These are phyloP conservation scores for Salix exigua DNA, from an alignment of 345 rosid species.

Conservation along the genomic window DNA sequence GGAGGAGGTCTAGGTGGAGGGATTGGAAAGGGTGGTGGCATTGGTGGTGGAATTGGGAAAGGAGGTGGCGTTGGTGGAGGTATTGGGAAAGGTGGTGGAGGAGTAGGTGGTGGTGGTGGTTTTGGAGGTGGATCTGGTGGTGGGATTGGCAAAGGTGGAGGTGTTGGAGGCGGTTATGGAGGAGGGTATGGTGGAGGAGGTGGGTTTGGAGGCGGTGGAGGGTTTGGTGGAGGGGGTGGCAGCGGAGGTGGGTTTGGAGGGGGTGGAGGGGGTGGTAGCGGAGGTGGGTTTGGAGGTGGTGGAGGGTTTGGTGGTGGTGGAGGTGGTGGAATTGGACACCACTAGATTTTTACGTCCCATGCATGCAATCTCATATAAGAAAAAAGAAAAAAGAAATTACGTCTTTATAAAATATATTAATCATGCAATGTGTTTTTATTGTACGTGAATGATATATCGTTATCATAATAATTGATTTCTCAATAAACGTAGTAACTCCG, in stretches of 20 bases:
- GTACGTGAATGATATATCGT: background rate
- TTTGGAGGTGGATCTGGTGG: slow-evolving; percentile 9
- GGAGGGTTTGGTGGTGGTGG: background rate
- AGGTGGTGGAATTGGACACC: slow-evolving; percentile 33
- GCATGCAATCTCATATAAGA: background rate
- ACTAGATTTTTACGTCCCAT: slow-evolving; percentile 17
- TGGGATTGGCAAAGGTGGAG: slow-evolving; percentile 6
- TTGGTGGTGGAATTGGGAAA: slow-evolving; percentile 9
- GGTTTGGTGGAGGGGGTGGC: slow-evolving; percentile 20
- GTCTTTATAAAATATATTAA: too few relatives aligned
- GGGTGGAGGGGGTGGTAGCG: slow-evolving; percentile 11
- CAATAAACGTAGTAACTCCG: too few relatives aligned
- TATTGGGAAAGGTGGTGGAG: slow-evolving; percentile 21
- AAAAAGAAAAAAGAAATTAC: too few relatives aligned
- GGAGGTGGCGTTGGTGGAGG: slow-evolving; percentile 29
- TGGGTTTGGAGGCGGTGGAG: slow-evolving; percentile 13
- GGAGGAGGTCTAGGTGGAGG: slow-evolving; percentile 19
- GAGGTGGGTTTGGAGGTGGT: slow-evolving; percentile 12
- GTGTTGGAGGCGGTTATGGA: background rate
- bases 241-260: slow-evolving; percentile 17
- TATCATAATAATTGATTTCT: background rate
- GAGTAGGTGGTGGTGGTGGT: slow-evolving; percentile 17
- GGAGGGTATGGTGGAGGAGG: slow-evolving; percentile 5
- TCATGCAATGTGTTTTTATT: background rate
- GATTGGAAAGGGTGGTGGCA: background rate